Base-by-base conservation (phyloP, 177 flowering plant genomes). In the Vitis hybrid region DNA sequence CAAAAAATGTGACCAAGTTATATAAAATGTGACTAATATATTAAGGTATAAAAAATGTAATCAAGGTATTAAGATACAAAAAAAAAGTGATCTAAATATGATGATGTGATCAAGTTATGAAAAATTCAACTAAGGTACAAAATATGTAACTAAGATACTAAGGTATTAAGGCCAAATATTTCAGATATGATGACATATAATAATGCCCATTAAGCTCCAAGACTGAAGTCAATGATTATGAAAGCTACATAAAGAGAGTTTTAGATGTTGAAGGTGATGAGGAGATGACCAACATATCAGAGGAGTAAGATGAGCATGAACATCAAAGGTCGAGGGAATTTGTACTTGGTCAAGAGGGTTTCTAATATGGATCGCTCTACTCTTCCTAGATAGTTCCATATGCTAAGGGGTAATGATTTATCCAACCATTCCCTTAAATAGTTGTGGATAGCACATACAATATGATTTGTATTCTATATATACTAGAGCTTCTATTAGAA, bases 311-410 rank as follows among this genome's bases (percentile, higher is more conserved):
- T 49, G 0, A 71, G 4, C 0, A 80, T 75, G 49, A 82, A 58
- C 60, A 82, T 60, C 11, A 82, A 58, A 1, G 85, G 78, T 1
- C 80, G 74, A 10, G 79, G 82, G 48, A 72, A 56, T 34, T 76
- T 73, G 80, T 67, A 79, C 58, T 68, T 82, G 2, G 66, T 12
- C 30, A 82, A 30, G 10, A 79, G 51, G 30, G 23, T 15, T 67
- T 82, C 81, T 0, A 81, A 82, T n/a, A 67, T 64, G 32, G 80
- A 79, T 5, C 83, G 39, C 39, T 69, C 59, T 4, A 69, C 80
- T 23, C 81, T 18, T 1, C 81, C 85, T 2, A 75, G 71, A 51
- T 70, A 82, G 19, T 75, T 82, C 82, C 85, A 82, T 12, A 82
- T 75, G 70, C 81, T 82, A 21, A 77, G 72, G 1, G 77, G 74